These are phyloP conservation scores for Aspergillus pseudonomiae DNA, from an alignment of 2,329 filamentous ascomycete genomes.

Conservation along the genomic window DNA sequence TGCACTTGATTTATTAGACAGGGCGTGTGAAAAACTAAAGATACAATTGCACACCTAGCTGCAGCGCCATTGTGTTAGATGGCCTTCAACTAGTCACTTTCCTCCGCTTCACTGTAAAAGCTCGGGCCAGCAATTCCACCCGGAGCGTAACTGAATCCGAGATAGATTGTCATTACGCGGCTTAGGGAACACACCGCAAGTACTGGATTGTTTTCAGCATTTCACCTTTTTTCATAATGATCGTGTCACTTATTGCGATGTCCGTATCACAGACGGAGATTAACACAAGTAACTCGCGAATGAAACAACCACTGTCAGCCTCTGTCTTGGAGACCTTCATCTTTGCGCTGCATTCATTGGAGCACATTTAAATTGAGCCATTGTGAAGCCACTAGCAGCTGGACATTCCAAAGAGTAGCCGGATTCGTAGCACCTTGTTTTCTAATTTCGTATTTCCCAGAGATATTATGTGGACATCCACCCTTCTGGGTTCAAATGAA, in stretches of 20 bases:
- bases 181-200: neutral
- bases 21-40: neutral
- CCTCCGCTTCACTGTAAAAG: neutral
- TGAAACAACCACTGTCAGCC: too few species aligned
- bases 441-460: too few species aligned
- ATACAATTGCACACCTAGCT: neutral
- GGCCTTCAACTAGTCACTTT: neutral
- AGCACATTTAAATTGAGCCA: neutral
- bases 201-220: neutral
- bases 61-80: neutral
- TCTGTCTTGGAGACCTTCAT: neutral
- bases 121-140: neutral
- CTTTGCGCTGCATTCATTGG: neutral
- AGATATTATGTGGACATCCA: neutral
- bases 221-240: neutral
- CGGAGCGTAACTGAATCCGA: neutral
- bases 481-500: neutral
- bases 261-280: neutral
- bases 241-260: neutral
- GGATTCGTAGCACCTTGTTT: neutral
- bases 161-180: conserved; percentile 2
- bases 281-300: neutral
- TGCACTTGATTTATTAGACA: neutral
- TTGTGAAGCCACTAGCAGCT: neutral
- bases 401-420: neutral